Conservation (phyloP, 768 basidiomycete genomes). For the Leccinum olivaceopallidum region DNA sequence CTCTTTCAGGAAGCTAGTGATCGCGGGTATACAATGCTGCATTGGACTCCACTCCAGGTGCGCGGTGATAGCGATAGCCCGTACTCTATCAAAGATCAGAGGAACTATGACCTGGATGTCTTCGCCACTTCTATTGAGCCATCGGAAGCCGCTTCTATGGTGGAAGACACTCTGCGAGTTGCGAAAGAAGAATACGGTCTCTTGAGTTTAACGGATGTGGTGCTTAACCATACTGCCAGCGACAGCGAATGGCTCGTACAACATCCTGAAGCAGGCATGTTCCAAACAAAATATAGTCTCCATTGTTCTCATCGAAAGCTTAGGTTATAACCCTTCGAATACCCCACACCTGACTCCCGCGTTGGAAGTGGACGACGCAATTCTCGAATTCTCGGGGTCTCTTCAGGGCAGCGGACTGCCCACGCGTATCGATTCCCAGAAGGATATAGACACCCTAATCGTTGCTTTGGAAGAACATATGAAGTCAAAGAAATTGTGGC, state of each 20-base stretch:
- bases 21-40: constrained; percentile 97
- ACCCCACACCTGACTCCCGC: constrained; percentile 93
- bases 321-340: constrained; percentile 89
- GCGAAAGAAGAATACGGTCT: constrained; percentile 88
- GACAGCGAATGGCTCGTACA: constrained; percentile 89
- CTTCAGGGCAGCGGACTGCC: constrained; percentile 72
- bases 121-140: constrained; percentile 47
- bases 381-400: constrained; percentile 75
- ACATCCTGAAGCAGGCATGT: constrained; percentile 92
- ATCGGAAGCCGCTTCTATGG: constrained; percentile 53
- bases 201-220: constrained; percentile 90
- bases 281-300: not conserved
- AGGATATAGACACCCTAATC: constrained; percentile 71
- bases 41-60: constrained; percentile 94
- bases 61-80: constrained; percentile 89
- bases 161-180: constrained; percentile 64
- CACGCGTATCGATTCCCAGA: constrained; percentile 56
- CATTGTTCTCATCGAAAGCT: constrained; percentile 5
- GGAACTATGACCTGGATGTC: constrained; percentile 75
- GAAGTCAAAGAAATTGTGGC: constrained; percentile 77
- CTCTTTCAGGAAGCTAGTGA: constrained; percentile 83
- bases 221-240: constrained; percentile 96
- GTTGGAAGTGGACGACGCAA: constrained; percentile 84
- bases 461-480: constrained; percentile 60
- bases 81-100: constrained; percentile 90